Evolutionary conservation across 2,329 filamentous ascomycete genomes (phyloP), one percentile per base, ranked within the genome.

Genomic region (Acephala macrosclerotiorum): DNA sequence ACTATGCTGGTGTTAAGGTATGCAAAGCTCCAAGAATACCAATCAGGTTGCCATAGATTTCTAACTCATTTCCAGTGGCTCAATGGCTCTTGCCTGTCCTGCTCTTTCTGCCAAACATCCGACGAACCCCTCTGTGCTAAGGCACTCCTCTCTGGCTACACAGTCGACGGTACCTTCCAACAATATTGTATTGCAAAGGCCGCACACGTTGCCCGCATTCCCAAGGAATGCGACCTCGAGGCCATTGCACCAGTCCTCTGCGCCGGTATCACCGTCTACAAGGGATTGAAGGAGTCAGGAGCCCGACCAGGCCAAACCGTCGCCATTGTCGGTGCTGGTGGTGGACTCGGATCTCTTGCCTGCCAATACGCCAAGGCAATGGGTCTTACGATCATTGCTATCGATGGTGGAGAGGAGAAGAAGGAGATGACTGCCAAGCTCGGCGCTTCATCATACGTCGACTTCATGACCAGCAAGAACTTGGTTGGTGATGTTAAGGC

Each of bases 101-200:
- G 94, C 82, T 85, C 88, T 73, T 97, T 92, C 85, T 97, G 94
- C 83, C 89, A 91, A 76, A 85, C 89, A 72, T 79, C 87, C 57
- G 91, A 97, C 73, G 94, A 97, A 82, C 90, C 93, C 2, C 89
- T 97, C 6, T 98, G 95, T 82, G 79, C 85, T 18, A 83, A 91
- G 66, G 88, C 92, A 29, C 81, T 86, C 40, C 87, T 97, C 47
- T 96, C 93, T 0, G 95, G 95, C 64, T 97, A 96, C 85, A 96
- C 93, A 4, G 93, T 97, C 77, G 92, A 97, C 77, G 94, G 94
- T 36, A 89, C 90, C 49, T 97, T 97, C 86, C 94, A 97, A 83
- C 89, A 97, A 83, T 97, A 97, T 82, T 88, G 87, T 78, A 87
- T 97, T 72, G 94, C 89, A 72, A 96, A 97, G 80, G 94, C 93